A percentile compares a stretch with the other conserved stretches of the same genome.
phyloP scores from a whole-genome alignment of 169 alveolate species.

The Plasmodium coatneyi region DNA sequence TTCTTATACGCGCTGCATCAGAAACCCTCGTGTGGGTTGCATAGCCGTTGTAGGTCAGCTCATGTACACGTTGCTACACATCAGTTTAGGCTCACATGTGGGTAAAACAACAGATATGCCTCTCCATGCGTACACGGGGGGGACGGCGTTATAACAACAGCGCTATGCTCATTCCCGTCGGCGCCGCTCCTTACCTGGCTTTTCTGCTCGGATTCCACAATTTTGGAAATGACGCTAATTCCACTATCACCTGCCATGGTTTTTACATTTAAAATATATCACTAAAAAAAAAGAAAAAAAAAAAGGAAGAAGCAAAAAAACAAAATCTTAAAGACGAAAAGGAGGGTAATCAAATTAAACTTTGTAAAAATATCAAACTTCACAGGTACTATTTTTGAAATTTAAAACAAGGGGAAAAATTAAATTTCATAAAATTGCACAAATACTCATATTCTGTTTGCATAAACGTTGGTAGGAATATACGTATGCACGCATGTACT shows the following conservation, averaged over 20 bases:
- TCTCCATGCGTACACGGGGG: not conserved
- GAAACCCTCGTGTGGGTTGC: not conserved
- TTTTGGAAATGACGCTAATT: slow-evolving; percentile 68
- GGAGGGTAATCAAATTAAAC: slow-evolving; percentile 12
- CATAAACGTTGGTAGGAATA: not conserved
- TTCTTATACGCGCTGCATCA: not conserved
- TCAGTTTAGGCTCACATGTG: not conserved
- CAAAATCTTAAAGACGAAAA: slow-evolving; percentile 22
- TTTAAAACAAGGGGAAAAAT: slow-evolving; percentile 20
- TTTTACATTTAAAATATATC: slow-evolving; percentile 13
- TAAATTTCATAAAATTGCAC: slow-evolving; percentile 7
- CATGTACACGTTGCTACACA: not conserved
- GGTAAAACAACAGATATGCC: not conserved
- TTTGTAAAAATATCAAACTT: slow-evolving; percentile 15
- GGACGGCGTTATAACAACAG: not conserved
- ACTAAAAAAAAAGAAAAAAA: slow-evolving; percentile 44
- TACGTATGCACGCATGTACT: not conserved
- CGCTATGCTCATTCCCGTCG: not conserved
- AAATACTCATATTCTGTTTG: not conserved
- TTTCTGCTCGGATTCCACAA: slow-evolving; percentile 75
- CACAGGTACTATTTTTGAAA: slow-evolving; percentile 8
- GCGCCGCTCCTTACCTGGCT: slow-evolving; percentile 34
- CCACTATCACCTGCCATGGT: slow-evolving; percentile 72
- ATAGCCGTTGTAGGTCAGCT: not conserved
- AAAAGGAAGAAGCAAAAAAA: not conserved